Evolutionary conservation across 495 filamentous ascomycete genomes (phyloP).

Genomic region (Parathielavia appendiculata): DNA sequence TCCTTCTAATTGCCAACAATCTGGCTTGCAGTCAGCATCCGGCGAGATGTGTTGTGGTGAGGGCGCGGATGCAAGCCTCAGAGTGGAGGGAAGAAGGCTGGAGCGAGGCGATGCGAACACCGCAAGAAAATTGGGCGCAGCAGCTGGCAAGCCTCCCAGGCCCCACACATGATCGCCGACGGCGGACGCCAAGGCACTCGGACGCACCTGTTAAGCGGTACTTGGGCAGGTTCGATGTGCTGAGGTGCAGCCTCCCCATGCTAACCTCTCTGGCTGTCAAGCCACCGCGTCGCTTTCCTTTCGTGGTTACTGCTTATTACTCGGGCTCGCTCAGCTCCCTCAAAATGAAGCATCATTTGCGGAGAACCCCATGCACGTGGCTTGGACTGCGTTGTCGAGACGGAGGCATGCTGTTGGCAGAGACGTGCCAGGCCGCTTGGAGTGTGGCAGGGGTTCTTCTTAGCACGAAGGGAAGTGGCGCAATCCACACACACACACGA

Average conservation of each 20-base stretch:
- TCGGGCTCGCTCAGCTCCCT: neutral
- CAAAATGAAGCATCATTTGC: neutral
- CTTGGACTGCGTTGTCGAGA: neutral
- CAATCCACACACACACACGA: neutral
- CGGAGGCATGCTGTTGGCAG: neutral
- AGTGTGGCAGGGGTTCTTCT: neutral
- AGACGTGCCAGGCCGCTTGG: neutral
- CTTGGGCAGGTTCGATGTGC: neutral
- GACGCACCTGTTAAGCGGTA: constrained; percentile 5
- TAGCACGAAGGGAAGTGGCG: constrained; percentile 7
- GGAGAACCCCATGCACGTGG: neutral
- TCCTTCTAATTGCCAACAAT: neutral
- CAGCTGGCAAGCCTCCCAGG: constrained; percentile 10
- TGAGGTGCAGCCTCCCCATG: constrained; percentile 7
- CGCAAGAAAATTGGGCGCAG: constrained; percentile 19
- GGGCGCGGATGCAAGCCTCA: constrained; percentile 11
- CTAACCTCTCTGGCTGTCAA: constrained; percentile 4
- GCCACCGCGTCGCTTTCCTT: constrained; percentile 15
- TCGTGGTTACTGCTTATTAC: constrained; percentile 16
- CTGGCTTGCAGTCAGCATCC: neutral
- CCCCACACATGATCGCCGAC: constrained; percentile 10
- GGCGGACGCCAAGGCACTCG: constrained; percentile 7
- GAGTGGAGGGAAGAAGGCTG: constrained; percentile 14
- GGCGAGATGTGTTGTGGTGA: neutral
- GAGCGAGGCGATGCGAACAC: constrained; percentile 8